These are phyloP conservation scores for Eimeria necatrix DNA, from an alignment of 169 alveolate genomes.

Conservation along the genomic window DNA sequence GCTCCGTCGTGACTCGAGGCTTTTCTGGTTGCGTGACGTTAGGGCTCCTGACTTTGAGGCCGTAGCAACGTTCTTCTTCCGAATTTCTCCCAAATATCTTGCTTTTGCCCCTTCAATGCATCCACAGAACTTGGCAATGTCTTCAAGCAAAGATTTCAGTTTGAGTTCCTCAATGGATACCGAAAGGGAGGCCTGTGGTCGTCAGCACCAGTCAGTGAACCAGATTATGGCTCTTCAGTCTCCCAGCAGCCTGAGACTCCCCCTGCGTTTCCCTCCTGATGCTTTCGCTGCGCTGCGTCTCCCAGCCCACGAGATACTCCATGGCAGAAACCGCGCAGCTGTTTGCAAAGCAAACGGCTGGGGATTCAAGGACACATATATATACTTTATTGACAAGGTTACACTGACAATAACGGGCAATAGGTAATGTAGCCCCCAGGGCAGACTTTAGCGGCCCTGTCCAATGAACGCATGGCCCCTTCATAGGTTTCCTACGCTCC, in stretches of 20 bases:
- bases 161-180: conserved; percentile 6
- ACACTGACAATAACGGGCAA: conserved; percentile 85
- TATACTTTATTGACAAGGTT: conserved; percentile 35
- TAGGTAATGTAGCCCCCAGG: conserved; percentile 80
- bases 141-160: conserved; percentile 8
- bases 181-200: not conserved
- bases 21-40: too few species aligned
- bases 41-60: too few species aligned
- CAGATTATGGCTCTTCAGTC: conserved; percentile 48
- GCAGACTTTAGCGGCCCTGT: too few species aligned
- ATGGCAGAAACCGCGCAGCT: conserved; percentile 71
- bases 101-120: too few species aligned
- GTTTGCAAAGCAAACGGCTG: conserved; percentile 75
- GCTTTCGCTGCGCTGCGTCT: conserved; percentile 57
- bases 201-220: not conserved
- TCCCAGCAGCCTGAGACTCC: conserved; percentile 67
- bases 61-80: too few species aligned
- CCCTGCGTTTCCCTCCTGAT: conserved; percentile 52
- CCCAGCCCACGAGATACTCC: conserved; percentile 67
- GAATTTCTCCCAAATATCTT: too few species aligned
- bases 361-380: conserved; percentile 68
- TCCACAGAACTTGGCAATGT: not conserved
- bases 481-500: too few species aligned
- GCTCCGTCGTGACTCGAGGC: too few species aligned
- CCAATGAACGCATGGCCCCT: too few species aligned